Base-by-base conservation (phyloP, 495 filamentous ascomycete species). In the Parathielavia appendiculata region DNA sequence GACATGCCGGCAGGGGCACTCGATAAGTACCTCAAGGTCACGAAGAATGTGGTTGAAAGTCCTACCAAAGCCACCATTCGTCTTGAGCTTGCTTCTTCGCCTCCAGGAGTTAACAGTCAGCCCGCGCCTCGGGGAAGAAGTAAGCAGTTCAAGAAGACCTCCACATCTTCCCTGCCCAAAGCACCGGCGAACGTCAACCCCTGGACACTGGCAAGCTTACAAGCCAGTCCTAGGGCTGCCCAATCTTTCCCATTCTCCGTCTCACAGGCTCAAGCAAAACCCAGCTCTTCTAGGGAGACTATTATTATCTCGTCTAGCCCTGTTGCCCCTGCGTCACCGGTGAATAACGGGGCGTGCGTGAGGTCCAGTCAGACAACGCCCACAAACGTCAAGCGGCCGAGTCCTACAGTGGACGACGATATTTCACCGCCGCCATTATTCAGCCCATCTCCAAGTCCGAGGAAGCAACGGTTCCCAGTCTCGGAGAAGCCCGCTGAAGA, bases 241-340 rank as follows among this genome's bases (percentile, higher is more conserved):
- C 69, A 63, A 45, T 39, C 54, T 20, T 60, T 51, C 50, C 1
- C 54, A 36, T 22, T 51, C 52, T 38, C 57, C 44, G 52, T 63
- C 43, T 43, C 62, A 54, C 36, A 41, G 11, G 19, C 12, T 20
- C 45, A 45, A 9, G 0, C 17, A 17, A 64, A 57, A 34, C n/a
- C 58, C 12, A 56, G 43, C 41, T 45, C 39, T 35, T 20, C 36
- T 22, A 14, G 54, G 36, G 65, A 74, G 41, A 61, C 76, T 16
- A 76, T 79, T 59, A 32, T 70, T 58, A 72, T 78, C 64, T 69
- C 70, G 32, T 78, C 76, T 49, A 78, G 75, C 54, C 76, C 76
- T 17, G 60, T 62, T 56, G 44, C 43, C 23, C 44, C 61, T 46
- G 22, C 64, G 57, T 64, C 70, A 56, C 56, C 70, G 67, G 19